Evolutionary conservation across 768 basidiomycete species (phyloP), one percentile per base, ranked within the genome.

Genomic region (Paxillus involutus): DNA sequence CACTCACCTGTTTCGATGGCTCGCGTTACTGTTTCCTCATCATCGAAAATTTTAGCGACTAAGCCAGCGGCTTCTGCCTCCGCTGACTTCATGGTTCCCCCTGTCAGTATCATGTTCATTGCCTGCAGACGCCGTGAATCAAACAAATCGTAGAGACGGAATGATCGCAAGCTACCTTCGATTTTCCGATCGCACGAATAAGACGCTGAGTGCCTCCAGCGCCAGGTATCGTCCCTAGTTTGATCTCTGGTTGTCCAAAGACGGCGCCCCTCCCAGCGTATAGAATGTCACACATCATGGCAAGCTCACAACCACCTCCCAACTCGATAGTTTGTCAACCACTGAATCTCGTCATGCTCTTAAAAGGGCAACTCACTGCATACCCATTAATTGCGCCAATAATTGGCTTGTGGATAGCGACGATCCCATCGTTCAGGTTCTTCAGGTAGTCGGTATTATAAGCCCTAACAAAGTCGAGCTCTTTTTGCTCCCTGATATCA

Each of bases 401-500:
- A 62, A 97, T 85, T 3, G 95, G 96, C 66, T 97, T 98, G 63
- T 86, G 82, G 49, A 88, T 80, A 12, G 63, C 60, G 7, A 69
- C 63, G n/a, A 83, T 65, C 40, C 72, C 67, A n/a, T 73, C 72
- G 70, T 78, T 79, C 41, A 75, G 66, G 37, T 73, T 71, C 52
- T 57, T 58, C 44, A 82, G 72, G 59, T 81, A 82, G 58, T 78
- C 74, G 14, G 56, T 56, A 42, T 64, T 73, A 68, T 81, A 81
- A 14, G 75, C 78, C 32, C 73, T 63, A 33, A 78, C 69, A 52
- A 81, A 78, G 74, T 75, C 92, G 90, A 75, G 65, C 26, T 92
- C 89, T 71, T 90, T 94, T 91, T 98, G 97, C 71, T 98, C 95
- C 73, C 95, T 98, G 74, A 98, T 98, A 71, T 98, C 96, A 12